Evolutionary conservation across 2,329 filamentous ascomycete genomes (phyloP).

Genomic region (Fusarium burgessii): DNA sequence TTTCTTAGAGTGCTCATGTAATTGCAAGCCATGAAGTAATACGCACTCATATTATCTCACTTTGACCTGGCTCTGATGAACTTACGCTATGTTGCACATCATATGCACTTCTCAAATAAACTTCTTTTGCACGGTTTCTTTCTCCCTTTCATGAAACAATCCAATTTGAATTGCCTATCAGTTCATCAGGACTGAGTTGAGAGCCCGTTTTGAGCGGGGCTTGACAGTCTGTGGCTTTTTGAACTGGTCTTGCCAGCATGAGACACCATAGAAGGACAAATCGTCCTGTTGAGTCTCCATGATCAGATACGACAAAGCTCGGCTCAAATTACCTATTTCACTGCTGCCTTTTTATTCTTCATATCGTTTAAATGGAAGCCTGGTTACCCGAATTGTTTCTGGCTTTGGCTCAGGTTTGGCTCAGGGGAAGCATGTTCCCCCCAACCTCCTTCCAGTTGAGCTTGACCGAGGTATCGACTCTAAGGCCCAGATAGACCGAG

Average conservation of each 20-base stretch:
- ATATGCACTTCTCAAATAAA: not conserved
- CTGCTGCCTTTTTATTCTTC: not conserved
- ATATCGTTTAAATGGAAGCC: conserved; percentile 1
- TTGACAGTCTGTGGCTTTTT: not conserved
- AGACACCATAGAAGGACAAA: not conserved
- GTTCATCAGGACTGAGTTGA: not conserved
- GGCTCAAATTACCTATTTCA: not conserved
- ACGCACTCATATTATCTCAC: too few relatives aligned
- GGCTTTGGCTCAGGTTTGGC: not conserved
- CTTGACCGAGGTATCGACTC: not conserved
- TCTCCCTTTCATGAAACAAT: not conserved
- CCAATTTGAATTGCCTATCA: not conserved
- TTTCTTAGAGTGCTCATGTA: not conserved
- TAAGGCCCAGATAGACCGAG: not conserved
- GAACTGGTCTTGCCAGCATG: not conserved
- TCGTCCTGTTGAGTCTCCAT: not conserved
- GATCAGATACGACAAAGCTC: not conserved
- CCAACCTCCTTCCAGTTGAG: conserved; percentile 20
- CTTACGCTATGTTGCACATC: not conserved
- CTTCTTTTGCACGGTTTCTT: not conserved
- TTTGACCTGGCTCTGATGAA: not conserved
- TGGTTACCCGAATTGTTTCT: not conserved
- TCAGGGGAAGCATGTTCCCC: conserved; percentile 29
- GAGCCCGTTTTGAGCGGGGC: not conserved
- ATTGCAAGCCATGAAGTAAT: not conserved